Evolutionary conservation across 768 basidiomycete species (phyloP).

Genomic region (Melanogaster broomeanus): DNA sequence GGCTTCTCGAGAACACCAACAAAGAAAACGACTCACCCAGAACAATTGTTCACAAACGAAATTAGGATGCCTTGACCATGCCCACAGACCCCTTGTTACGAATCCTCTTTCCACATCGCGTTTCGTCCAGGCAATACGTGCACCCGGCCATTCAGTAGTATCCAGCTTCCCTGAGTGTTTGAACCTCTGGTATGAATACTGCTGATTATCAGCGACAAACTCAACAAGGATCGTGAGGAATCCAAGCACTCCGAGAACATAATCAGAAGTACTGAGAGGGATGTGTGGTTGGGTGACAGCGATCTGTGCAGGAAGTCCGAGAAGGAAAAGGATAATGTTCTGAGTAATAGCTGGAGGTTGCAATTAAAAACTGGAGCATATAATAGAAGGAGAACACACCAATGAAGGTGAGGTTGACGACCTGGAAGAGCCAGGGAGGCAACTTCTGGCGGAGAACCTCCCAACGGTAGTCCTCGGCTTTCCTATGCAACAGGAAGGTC

Average conservation of each 20-base stretch:
- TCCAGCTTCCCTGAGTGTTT: slow-evolving; percentile 52
- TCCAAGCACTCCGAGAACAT: slow-evolving; percentile 56
- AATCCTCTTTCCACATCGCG: slow-evolving; percentile 81
- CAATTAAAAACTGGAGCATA: slow-evolving; percentile 1
- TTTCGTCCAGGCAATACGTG: slow-evolving; percentile 65
- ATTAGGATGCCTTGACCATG: slow-evolving; percentile 89
- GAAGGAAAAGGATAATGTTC: slow-evolving; percentile 75
- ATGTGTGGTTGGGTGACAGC: slow-evolving; percentile 57
- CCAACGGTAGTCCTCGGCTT: slow-evolving; percentile 95
- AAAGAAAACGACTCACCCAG: slow-evolving; percentile 54
- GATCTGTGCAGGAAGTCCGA: slow-evolving; percentile 62
- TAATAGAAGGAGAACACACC: slow-evolving; percentile 37
- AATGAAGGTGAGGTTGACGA: slow-evolving; percentile 69
- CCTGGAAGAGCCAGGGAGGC: slow-evolving; percentile 54
- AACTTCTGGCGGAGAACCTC: slow-evolving; percentile 65
- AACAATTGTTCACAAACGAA: slow-evolving; percentile 88
- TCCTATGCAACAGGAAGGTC: slow-evolving; percentile 38
- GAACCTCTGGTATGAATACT: slow-evolving; percentile 80
- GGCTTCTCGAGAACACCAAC: neutral
- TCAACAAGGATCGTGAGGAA: slow-evolving; percentile 65
- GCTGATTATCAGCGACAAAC: slow-evolving; percentile 89
- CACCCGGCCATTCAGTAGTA: slow-evolving; percentile 59
- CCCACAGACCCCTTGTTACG: slow-evolving; percentile 82
- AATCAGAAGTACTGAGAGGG: slow-evolving; percentile 59
- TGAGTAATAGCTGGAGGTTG: slow-evolving; percentile 59